A percentile compares a stretch with the other conserved stretches of the same genome.
These are phyloP conservation scores for Fusarium solani-melongenae DNA, from an alignment of 2,329 filamentous ascomycete genomes.

Conservation along the genomic window DNA sequence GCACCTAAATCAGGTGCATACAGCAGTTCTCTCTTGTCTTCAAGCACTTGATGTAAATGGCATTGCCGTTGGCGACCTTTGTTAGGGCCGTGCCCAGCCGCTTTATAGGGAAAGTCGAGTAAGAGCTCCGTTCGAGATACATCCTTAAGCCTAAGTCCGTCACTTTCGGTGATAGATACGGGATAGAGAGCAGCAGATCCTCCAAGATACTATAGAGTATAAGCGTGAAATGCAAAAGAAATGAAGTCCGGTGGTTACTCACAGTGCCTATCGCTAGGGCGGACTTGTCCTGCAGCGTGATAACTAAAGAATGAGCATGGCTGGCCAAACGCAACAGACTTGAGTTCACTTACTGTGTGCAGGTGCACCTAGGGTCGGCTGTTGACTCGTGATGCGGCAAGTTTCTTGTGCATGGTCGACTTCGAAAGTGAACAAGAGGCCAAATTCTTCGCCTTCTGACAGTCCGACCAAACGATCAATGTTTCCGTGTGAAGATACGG, in stretches of 20 bases:
- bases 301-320: not conserved
- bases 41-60: not conserved
- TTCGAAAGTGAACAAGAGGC: not conserved
- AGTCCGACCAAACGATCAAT: not conserved
- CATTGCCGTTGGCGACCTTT: slow-evolving; percentile 3
- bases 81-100: not conserved
- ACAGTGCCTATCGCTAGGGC: not conserved
- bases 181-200: slow-evolving; percentile 1
- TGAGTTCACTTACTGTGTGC: not conserved
- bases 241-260: not conserved
- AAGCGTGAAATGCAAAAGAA: not conserved
- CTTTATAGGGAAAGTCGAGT: not conserved
- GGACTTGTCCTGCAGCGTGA: not conserved
- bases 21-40: not conserved
- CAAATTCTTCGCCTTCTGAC: not conserved
- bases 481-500: not conserved
- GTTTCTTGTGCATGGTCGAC: not conserved
- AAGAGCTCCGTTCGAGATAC: not conserved
- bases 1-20: slow-evolving; percentile 5
- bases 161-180: not conserved
- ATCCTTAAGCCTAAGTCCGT: not conserved
- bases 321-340: not conserved
- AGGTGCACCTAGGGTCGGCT: not conserved
- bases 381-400: not conserved
- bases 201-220: not conserved